Evolutionary conservation across 441 rosid genomes (phyloP).

Genomic region (Populus hybrid): DNA sequence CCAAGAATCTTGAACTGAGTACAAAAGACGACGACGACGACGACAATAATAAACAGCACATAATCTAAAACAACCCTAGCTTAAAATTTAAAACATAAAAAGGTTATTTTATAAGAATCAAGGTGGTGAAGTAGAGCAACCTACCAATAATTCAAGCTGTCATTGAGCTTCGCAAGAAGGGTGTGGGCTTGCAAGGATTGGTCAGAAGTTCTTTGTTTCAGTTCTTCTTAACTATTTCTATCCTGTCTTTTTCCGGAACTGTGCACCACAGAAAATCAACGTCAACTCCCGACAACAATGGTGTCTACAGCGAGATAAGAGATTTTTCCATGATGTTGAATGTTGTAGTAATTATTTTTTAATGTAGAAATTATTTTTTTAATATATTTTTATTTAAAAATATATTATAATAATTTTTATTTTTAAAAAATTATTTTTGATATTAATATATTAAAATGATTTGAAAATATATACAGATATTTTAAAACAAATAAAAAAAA

Average conservation of each 20-base stretch:
- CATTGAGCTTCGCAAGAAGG: neutral
- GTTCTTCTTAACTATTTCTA: neutral
- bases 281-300: neutral
- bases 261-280: neutral
- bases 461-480: no score
- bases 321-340: no score
- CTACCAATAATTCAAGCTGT: slow-evolving; percentile 5
- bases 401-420: no score
- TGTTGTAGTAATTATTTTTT: no score
- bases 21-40: neutral
- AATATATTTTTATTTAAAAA: no score
- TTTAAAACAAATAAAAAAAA: no score
- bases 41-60: neutral
- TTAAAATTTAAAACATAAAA: neutral
- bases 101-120: neutral
- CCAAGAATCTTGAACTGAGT: neutral
- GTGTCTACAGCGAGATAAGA: neutral
- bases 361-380: no score
- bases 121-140: neutral
- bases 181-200: neutral
- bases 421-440: no score
- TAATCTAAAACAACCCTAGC: slow-evolving; percentile 26
- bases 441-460: no score
- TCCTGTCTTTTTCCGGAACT: neutral
- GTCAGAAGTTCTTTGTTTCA: neutral